Base-by-base conservation (phyloP, 345 rosid species). In the Eucalyptus erythrocorys region DNA sequence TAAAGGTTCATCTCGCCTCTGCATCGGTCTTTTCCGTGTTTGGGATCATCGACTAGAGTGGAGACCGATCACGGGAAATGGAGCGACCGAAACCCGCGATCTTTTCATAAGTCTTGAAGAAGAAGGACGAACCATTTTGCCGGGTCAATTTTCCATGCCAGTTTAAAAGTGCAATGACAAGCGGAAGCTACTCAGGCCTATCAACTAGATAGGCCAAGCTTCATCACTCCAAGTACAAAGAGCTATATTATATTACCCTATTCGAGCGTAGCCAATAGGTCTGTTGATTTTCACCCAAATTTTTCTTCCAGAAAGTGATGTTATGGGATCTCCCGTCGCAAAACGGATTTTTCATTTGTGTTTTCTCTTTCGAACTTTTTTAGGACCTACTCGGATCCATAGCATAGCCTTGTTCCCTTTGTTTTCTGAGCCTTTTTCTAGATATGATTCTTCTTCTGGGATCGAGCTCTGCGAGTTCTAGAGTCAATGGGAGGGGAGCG, bases 261-360 rank as follows among this genome's bases (percentile, higher is more conserved):
- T 2, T 51, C 1, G 57, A 51, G 10, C 3, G 4, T 51, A 51
- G 57, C 26, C 57, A 51, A 1, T 8, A 51, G 57, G 2, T 2
- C 4, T 10, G 57, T 51, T 51, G 4, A 21, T 1, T 1, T 51
- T 4, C 4, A 51, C 1, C 57, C 26, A 21, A 8, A 2, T 0
- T 21, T 51, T 51, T 51, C 9, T 1, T 51, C 0, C 4, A 21
- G 57, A 21, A 21, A 21, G 2, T 21, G 26, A 17, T 1, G 3
- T 51, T 8, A 8, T 1, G 5, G 3, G 4, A 51, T 51, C 10
- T 51, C 24, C 57, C 57, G 0, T 51, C 2, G 9, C 4, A 51
- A 51, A 51, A 51, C 0, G 4, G 57, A 7, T 51, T 51, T 51
- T 51, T 4, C 51, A 15, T 49, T 1, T 2, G 16, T 48, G 1